These are phyloP conservation scores for Glarea lozoyensis DNA, from an alignment of 495 filamentous ascomycete species.

Conservation along the genomic window DNA sequence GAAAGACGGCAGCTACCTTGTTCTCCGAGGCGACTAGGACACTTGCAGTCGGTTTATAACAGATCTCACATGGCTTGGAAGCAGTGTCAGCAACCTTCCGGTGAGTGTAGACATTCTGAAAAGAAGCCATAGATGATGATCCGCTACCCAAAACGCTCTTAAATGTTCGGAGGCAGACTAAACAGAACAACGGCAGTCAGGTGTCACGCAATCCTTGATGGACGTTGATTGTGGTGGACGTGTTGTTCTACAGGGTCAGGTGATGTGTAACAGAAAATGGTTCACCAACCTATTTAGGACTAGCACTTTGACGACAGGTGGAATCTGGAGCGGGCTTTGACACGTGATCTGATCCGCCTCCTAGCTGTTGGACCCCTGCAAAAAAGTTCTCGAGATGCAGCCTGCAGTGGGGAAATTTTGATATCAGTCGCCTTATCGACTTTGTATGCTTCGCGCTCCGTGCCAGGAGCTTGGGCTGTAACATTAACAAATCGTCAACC, in stretches of 20 bases:
- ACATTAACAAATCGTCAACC: no score
- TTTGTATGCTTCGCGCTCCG: no score
- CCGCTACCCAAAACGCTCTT: not conserved
- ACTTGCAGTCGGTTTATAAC: slow-evolving; percentile 78
- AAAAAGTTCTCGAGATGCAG: not conserved
- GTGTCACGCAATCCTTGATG: no score
- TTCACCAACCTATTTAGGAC: no score
- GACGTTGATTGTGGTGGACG: not conserved
- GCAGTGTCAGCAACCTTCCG: slow-evolving; percentile 80
- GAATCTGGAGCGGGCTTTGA: no score
- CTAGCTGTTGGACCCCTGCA: slow-evolving; percentile 1
- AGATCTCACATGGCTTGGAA: slow-evolving; percentile 78
- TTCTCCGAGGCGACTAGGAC: slow-evolving; percentile 87
- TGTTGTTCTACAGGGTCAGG: slow-evolving; percentile 2
- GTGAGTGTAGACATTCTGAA: slow-evolving; percentile 78
- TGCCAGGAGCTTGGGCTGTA: no score
- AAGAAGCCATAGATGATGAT: slow-evolving; percentile 19
- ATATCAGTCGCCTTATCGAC: slow-evolving; percentile 8
- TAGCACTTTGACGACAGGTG: no score
- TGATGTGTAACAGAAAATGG: no score
- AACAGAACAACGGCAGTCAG: not conserved
- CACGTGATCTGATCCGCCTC: no score
- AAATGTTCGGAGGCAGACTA: not conserved
- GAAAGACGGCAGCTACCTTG: slow-evolving; percentile 47
- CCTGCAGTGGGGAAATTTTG: slow-evolving; percentile 3